phyloP scores from a whole-genome alignment of 2,329 filamentous ascomycete species.

The Cercospora brassicicola region DNA sequence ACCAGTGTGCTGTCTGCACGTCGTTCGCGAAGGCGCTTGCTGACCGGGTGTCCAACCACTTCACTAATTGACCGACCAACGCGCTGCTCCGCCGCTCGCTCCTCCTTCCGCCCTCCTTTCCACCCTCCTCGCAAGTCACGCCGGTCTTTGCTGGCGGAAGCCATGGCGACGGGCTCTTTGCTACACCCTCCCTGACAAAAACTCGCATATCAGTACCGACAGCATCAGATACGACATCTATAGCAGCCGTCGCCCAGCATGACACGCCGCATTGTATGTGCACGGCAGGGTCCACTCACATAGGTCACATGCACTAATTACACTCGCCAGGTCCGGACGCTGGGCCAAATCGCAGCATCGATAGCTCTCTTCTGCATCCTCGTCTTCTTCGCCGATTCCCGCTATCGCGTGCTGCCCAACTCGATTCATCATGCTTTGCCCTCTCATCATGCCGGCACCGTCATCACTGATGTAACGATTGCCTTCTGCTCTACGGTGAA shows the following conservation, averaged over 20 bases:
- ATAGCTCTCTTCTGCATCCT: slow-evolving; percentile 64
- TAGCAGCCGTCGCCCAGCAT: slow-evolving; percentile 13
- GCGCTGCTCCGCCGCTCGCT: not conserved
- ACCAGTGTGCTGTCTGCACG: not conserved
- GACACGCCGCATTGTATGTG: slow-evolving; percentile 29
- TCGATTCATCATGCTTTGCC: slow-evolving; percentile 85
- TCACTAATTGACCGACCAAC: not conserved
- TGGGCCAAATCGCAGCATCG: slow-evolving; percentile 71
- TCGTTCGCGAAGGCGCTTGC: not conserved
- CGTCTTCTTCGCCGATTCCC: slow-evolving; percentile 80
- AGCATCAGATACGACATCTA: not conserved
- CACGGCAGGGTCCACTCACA: not conserved
- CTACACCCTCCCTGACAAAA: slow-evolving; percentile 9
- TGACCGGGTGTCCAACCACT: not conserved
- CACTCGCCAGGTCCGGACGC: slow-evolving; percentile 59
- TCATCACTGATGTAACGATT: slow-evolving; percentile 83
- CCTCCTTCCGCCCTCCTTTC: not conserved
- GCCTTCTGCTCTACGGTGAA: slow-evolving; percentile 74
- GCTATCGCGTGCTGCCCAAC: slow-evolving; percentile 81
- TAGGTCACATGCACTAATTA: slow-evolving; percentile 2
- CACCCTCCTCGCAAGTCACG: not conserved
- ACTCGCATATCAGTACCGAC: not conserved
- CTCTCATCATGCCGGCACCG: slow-evolving; percentile 76
- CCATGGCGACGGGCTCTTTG: slow-evolving; percentile 5
- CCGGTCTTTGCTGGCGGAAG: not conserved